phyloP scores from a whole-genome alignment of 2,329 filamentous ascomycete genomes.

The Hypoxylon sp. region DNA sequence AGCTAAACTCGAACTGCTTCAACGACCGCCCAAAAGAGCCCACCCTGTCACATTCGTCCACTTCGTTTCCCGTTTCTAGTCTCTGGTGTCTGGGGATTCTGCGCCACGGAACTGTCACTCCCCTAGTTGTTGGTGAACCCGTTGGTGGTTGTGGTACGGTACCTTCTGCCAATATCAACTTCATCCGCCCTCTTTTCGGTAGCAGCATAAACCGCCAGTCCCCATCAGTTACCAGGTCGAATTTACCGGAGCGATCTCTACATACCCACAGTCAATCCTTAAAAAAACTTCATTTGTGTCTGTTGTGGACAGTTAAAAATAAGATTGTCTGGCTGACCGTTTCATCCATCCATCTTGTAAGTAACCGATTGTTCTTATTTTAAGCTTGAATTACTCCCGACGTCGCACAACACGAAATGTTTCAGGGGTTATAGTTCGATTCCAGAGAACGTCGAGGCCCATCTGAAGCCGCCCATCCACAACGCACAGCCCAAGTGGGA shows the following conservation, averaged over 20 bases:
- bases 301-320: constrained; percentile 1
- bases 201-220: neutral
- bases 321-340: constrained; percentile 19
- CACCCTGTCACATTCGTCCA: constrained; percentile 25
- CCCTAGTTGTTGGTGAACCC: constrained; percentile 8
- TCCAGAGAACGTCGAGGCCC: constrained; percentile 27
- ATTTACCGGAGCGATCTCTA: neutral
- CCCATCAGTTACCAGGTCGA: neutral
- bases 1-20: constrained; percentile 41
- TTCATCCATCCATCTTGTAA: constrained; percentile 35
- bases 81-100: constrained; percentile 44
- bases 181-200: neutral
- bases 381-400: constrained; percentile 48
- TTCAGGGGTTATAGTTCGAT: constrained; percentile 39
- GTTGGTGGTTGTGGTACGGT: neutral
- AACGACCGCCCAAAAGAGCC: constrained; percentile 36
- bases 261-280: neutral
- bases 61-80: constrained; percentile 39
- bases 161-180: constrained; percentile 8
- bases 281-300: constrained; percentile 8
- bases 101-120: constrained; percentile 29
- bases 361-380: constrained; percentile 43
- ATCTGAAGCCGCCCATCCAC: constrained; percentile 26
- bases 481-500: constrained; percentile 40
- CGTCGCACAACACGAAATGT: constrained; percentile 43